Conservation (phyloP, 2,329 filamentous ascomycete species). For the Sporothrix dimorphospora region DNA sequence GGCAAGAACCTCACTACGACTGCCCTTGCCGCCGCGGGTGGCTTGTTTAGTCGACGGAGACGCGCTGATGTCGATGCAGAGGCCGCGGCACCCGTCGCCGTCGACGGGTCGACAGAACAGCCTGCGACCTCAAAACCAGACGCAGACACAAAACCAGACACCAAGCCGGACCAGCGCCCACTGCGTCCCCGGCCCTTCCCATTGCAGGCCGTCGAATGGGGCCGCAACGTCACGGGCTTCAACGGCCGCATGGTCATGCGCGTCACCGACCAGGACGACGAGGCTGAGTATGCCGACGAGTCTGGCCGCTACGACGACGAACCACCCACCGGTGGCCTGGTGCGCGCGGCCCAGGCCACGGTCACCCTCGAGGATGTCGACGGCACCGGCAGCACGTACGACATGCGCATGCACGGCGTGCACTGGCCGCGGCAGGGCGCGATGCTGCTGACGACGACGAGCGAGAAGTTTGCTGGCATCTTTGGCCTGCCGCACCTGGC, state of each 20-base stretch:
- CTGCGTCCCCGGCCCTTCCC: not conserved
- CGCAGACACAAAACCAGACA: not conserved
- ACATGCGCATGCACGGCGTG: slow-evolving; percentile 78
- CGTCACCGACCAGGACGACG: slow-evolving; percentile 58
- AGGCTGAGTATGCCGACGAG: slow-evolving; percentile 47
- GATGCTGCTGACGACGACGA: slow-evolving; percentile 83
- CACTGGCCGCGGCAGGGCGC: slow-evolving; percentile 83
- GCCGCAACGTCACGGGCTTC: slow-evolving; percentile 76
- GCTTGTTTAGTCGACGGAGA: not conserved
- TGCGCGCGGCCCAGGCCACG: slow-evolving; percentile 70
- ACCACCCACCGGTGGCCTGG: slow-evolving; percentile 53
- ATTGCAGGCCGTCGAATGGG: slow-evolving; percentile 57
- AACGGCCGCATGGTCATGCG: slow-evolving; percentile 71
- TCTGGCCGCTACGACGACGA: slow-evolving; percentile 35
- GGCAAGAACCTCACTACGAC: not conserved
- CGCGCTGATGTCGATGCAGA: not conserved
- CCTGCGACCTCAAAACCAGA: not conserved
- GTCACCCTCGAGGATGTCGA: slow-evolving; percentile 73
- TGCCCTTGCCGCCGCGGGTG: not conserved
- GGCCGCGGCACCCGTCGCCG: not conserved
- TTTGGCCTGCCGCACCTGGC: slow-evolving; percentile 86
- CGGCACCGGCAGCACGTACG: slow-evolving; percentile 73
- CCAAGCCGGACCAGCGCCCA: not conserved
- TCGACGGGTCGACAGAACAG: not conserved
- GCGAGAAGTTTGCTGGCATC: slow-evolving; percentile 91